A percentile compares a stretch with the other conserved stretches of the same genome.
These are phyloP conservation scores for Marasmius sp. DNA, from an alignment of 1,284 basidiomycete genomes.

Conservation along the genomic window DNA sequence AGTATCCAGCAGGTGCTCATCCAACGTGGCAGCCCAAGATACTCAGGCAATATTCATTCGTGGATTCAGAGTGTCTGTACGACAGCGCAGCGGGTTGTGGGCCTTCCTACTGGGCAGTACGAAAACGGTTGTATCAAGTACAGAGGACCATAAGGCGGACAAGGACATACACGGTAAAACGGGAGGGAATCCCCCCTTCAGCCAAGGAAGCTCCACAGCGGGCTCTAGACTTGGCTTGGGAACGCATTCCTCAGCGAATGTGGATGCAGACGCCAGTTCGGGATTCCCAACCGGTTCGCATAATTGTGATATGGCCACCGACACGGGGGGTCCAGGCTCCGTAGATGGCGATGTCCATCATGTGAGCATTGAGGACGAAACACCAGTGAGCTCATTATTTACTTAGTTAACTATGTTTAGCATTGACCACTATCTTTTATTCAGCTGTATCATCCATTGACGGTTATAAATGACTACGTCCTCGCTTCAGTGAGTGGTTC, in stretches of 20 bases:
- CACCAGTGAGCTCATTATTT: neutral
- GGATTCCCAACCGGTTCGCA: no score
- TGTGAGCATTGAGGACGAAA: neutral
- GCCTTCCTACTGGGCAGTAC: neutral
- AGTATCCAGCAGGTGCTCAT: neutral
- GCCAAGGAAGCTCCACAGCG: no score
- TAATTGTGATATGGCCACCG: no score
- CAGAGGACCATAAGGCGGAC: no score
- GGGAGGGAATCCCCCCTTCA: no score
- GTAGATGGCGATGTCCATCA: no score
- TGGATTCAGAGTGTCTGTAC: neutral
- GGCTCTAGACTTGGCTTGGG: no score
- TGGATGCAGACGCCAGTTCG: no score
- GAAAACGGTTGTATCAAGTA: neutral
- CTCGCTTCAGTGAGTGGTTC: neutral
- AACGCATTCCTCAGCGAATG: no score
- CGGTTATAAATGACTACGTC: slow-evolving; percentile 3
- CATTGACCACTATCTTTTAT: neutral
- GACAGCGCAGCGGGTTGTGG: neutral
- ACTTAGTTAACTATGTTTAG: neutral
- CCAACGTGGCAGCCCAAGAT: neutral
- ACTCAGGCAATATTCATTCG: neutral
- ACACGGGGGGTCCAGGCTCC: no score
- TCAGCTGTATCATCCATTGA: slow-evolving; percentile 4
- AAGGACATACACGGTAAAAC: no score